A percentile compares a stretch with the other conserved stretches of the same genome.
phyloP scores from a whole-genome alignment of 2,329 filamentous ascomycete species.

The Colletotrichum sp. region DNA sequence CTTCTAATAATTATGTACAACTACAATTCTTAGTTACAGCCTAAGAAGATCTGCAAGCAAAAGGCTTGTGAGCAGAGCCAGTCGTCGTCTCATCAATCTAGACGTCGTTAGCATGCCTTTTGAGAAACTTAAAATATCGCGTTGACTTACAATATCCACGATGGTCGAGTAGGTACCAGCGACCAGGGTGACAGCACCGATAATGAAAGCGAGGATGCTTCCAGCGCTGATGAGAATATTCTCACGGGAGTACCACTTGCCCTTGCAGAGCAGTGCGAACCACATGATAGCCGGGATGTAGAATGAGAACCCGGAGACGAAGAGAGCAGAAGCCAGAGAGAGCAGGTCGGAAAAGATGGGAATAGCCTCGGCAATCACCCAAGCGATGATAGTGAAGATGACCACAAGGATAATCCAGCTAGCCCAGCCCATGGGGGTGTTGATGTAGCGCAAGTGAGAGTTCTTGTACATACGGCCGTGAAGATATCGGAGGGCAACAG shows the following conservation, averaged over 20 bases:
- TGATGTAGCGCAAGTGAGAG: constrained; percentile 49
- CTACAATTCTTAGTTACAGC: background rate
- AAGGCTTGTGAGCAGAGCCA: constrained; percentile 16
- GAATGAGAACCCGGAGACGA: constrained; percentile 50
- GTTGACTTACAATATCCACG: constrained; percentile 31
- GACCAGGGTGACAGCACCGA: constrained; percentile 29
- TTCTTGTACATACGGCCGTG: constrained; percentile 48
- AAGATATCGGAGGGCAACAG: constrained; percentile 49
- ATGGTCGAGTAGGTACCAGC: constrained; percentile 33
- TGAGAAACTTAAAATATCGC: background rate
- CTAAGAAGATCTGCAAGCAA: constrained; percentile 13
- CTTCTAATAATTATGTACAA: background rate
- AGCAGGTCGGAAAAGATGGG: constrained; percentile 75
- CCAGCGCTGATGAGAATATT: constrained; percentile 28
- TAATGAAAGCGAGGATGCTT: constrained; percentile 29
- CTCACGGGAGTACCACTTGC: constrained; percentile 27
- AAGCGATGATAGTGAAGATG: constrained; percentile 65
- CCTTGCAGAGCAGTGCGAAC: constrained; percentile 17
- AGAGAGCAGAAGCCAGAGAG: constrained; percentile 54
- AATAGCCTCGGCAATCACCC: constrained; percentile 74
- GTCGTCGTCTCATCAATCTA: constrained; percentile 24
- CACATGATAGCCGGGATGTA: constrained; percentile 22
- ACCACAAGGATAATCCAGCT: constrained; percentile 66
- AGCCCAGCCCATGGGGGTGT: constrained; percentile 51
- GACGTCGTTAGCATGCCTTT: background rate